Evolutionary conservation across 73 alveolate species (phyloP), one percentile per base, ranked within the genome.

Genomic region (Paramecium octaurelia): DNA sequence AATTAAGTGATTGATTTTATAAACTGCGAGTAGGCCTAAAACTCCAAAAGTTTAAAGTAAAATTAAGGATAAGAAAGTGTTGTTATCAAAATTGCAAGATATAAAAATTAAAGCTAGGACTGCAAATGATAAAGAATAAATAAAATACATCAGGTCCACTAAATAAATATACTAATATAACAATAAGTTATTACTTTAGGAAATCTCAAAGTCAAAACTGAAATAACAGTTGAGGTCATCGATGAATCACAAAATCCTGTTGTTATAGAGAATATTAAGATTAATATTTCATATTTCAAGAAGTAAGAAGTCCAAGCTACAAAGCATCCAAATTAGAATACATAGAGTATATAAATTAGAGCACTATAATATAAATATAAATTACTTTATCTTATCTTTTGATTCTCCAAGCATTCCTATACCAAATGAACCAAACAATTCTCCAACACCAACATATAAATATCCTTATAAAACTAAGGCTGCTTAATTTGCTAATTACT

Each of bases 361-460:
- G 60, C 60, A 36, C 87, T 73, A 36, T 0, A 12, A 14, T 73
- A 0, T 36, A 9, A 6, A 4, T n/a, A 0, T 18, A n/a, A 36
- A 73, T 68, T 73, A 73, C 87, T 40, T 12, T 34, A 73, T 35
- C 40, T 73, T 73, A 18, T 73, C 87, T 73, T 73, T 73, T 7
- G 34, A 73, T 29, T 73, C 87, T 73, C 87, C 87, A 10, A 73
- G 35, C 59, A 73, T 73, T 73, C 87, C 87, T 16, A 38, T 21
- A 8, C 54, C 54, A 73, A 73, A 73, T 36, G 60, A 36, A 35
- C 87, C 87, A 73, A 73, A 73, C 7, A 73, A 8, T 36, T 34
- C 87, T 5, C 87, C 87, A 29, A 73, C 35, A 36, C 87, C 87
- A 31, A 73, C 87, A 73, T 73, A 73, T 29, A 73, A 21, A 73